Percentiles rank a stretch among this genome's conserved stretches.
Evolutionary conservation across 2,329 filamentous ascomycete genomes (phyloP).

Genomic region (Tolypocladium sp.): DNA sequence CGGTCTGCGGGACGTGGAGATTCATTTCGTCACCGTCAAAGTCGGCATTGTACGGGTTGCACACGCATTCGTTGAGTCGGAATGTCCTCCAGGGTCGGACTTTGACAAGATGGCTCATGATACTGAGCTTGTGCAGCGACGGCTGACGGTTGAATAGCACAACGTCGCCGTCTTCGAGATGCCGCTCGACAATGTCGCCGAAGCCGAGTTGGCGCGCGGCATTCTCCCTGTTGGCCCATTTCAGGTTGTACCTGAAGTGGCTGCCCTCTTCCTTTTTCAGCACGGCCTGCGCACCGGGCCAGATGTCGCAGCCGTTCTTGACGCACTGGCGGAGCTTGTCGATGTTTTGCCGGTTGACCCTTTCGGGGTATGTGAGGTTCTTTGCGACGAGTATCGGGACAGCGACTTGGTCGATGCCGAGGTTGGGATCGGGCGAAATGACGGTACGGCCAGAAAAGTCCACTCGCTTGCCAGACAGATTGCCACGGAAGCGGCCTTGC

Average conservation of each 20-base stretch:
- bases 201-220: constrained; percentile 67
- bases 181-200: constrained; percentile 87
- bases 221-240: constrained; percentile 61
- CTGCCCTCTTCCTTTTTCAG: constrained; percentile 59
- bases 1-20: constrained; percentile 91
- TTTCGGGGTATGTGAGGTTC: constrained; percentile 91
- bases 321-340: constrained; percentile 70
- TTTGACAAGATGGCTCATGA: constrained; percentile 91
- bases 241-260: constrained; percentile 67
- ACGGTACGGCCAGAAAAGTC: constrained; percentile 97
- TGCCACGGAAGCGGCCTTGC: constrained; percentile 93
- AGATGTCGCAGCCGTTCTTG: constrained; percentile 63
- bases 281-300: constrained; percentile 83
- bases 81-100: constrained; percentile 94
- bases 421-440: constrained; percentile 92
- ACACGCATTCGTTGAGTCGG: constrained; percentile 94
- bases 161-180: constrained; percentile 90
- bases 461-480: constrained; percentile 94
- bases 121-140: constrained; percentile 96
- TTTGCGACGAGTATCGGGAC: constrained; percentile 88
- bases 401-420: constrained; percentile 88
- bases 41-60: constrained; percentile 96
- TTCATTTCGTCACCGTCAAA: constrained; percentile 99
- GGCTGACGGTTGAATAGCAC: constrained; percentile 97
- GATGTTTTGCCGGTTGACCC: constrained; percentile 76